phyloP scores from a whole-genome alignment of 495 filamentous ascomycete species.

The Cryomyces antarcticus region DNA sequence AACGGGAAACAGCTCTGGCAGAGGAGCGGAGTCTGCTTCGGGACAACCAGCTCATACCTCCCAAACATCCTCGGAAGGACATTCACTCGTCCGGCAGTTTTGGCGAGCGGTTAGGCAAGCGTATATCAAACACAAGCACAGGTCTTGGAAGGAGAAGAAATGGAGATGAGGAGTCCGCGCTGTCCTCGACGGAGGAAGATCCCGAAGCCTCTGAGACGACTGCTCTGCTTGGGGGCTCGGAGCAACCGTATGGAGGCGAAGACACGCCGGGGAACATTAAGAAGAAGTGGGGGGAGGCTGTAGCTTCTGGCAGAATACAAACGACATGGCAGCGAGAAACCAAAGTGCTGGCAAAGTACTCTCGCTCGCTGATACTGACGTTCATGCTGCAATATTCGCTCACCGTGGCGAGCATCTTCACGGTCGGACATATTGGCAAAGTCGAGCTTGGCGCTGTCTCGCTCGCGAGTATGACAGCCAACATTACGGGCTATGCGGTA shows the following conservation, averaged over 20 bases:
- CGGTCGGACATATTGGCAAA: slow-evolving; percentile 42
- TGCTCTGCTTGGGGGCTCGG: slow-evolving; percentile 23
- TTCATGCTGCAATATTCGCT: slow-evolving; percentile 56
- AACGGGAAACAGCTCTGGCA: slow-evolving; percentile 39
- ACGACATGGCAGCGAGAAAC: slow-evolving; percentile 74
- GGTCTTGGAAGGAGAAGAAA: neutral
- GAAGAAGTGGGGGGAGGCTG: slow-evolving; percentile 61
- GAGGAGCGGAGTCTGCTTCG: slow-evolving; percentile 58
- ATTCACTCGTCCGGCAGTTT: slow-evolving; percentile 5
- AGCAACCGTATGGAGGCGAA: slow-evolving; percentile 17
- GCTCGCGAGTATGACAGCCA: slow-evolving; percentile 51
- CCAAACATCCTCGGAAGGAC: slow-evolving; percentile 29
- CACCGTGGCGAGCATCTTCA: slow-evolving; percentile 45
- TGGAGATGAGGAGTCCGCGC: slow-evolving; percentile 11
- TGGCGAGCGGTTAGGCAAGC: slow-evolving; percentile 3
- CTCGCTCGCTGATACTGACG: slow-evolving; percentile 40
- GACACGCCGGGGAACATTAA: slow-evolving; percentile 18
- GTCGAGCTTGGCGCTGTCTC: slow-evolving; percentile 43
- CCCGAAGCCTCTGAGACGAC: slow-evolving; percentile 26
- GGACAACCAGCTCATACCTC: slow-evolving; percentile 55
- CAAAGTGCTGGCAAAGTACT: slow-evolving; percentile 40
- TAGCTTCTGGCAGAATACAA: slow-evolving; percentile 47
- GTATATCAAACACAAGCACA: slow-evolving; percentile 1
- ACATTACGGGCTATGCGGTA: slow-evolving; percentile 49
- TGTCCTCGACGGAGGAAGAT: neutral